These are phyloP conservation scores for Emergomyces pasteurianus DNA, from an alignment of 2,329 filamentous ascomycete species.

Conservation along the genomic window DNA sequence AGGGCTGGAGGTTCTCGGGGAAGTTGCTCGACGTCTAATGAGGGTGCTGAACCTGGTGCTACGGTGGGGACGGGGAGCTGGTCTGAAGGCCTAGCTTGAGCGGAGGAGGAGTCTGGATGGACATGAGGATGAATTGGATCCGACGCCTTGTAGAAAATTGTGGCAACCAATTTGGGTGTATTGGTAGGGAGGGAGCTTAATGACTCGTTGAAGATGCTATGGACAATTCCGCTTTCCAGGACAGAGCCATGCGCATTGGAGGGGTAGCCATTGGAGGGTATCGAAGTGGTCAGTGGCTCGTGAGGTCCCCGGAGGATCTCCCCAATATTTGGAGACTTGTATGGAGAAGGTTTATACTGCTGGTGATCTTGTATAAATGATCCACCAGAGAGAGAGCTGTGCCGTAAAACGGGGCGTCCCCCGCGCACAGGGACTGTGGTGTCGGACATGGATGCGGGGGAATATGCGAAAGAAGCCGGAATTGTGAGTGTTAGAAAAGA, in stretches of 20 bases:
- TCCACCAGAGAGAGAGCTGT: conserved; percentile 29
- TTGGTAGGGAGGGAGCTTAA: conserved; percentile 28
- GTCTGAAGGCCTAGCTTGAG: conserved; percentile 22
- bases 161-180: conserved; percentile 35
- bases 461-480: not conserved
- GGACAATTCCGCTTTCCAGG: conserved; percentile 35
- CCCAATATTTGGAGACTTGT: conserved; percentile 24
- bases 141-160: conserved; percentile 37
- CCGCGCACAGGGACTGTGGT: conserved; percentile 18
- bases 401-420: conserved; percentile 31
- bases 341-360: conserved; percentile 32
- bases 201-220: conserved; percentile 35
- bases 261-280: conserved; percentile 24
- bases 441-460: conserved; percentile 18
- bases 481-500: not conserved
- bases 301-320: conserved; percentile 23
- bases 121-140: conserved; percentile 33
- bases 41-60: conserved; percentile 37
- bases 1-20: conserved; percentile 43
- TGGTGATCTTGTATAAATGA: conserved; percentile 39
- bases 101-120: conserved; percentile 36
- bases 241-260: conserved; percentile 22
- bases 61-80: conserved; percentile 30
- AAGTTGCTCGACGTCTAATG: conserved; percentile 40
- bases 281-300: conserved; percentile 16